phyloP scores from a whole-genome alignment of 768 basidiomycete species.

The Lactarius evosmus region DNA sequence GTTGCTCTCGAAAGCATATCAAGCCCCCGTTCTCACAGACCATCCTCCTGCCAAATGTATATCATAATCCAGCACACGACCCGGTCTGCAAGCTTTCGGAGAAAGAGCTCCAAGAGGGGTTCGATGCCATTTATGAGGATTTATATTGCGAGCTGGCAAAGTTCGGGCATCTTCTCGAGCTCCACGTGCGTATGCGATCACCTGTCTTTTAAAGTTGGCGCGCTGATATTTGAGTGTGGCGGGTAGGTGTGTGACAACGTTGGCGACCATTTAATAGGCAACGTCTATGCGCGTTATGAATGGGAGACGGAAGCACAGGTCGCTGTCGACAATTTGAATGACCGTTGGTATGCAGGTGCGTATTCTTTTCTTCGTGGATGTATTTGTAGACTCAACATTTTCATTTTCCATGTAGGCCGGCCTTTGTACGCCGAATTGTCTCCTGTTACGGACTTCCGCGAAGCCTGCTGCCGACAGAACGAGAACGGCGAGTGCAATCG shows the following conservation, averaged over 20 bases:
- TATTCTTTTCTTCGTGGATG: constrained; percentile 24
- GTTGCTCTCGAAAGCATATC: constrained; percentile 98
- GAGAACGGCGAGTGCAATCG: constrained; percentile 98
- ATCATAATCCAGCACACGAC: constrained; percentile 96
- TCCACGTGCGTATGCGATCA: constrained; percentile 63
- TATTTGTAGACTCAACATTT: not conserved
- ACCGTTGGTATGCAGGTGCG: constrained; percentile 97
- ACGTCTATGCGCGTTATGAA: constrained; percentile 96
- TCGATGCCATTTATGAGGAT: constrained; percentile 93
- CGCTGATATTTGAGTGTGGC: not conserved
- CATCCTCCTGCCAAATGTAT: constrained; percentile 93
- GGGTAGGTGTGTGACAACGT: constrained; percentile 93
- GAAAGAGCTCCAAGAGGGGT: constrained; percentile 86
- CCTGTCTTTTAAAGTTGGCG: constrained; percentile 5
- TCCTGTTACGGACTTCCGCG: constrained; percentile 97
- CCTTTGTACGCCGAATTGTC: constrained; percentile 96
- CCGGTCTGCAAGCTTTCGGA: constrained; percentile 85
- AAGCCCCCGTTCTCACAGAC: constrained; percentile 97
- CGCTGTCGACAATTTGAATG: constrained; percentile 90
- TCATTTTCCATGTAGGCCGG: constrained; percentile 53
- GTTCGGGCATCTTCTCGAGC: constrained; percentile 91
- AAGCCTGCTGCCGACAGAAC: constrained; percentile 98
- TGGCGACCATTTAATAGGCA: constrained; percentile 97
- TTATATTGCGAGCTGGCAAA: constrained; percentile 92
- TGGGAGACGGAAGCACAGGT: constrained; percentile 97